These are phyloP conservation scores for Aspergillus biplanus DNA, from an alignment of 495 filamentous ascomycete genomes.

Conservation along the genomic window DNA sequence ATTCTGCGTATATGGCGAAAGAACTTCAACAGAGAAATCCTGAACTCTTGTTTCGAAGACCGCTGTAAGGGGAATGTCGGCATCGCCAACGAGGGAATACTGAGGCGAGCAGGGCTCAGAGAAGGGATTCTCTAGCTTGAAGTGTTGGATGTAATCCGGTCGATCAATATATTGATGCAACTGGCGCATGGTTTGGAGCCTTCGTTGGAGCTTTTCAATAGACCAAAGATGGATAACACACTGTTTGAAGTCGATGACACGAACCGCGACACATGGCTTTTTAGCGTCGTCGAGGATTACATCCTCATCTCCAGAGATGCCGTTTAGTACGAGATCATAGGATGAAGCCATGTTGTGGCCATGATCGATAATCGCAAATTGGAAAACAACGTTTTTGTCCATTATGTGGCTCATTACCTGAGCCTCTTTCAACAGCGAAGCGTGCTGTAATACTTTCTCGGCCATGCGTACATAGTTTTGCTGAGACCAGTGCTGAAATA, in stretches of 20 bases:
- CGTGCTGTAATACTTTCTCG: conserved; percentile 87
- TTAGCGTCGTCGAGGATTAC: conserved; percentile 75
- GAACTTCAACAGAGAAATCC: conserved; percentile 87
- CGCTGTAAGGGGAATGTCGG: conserved; percentile 87
- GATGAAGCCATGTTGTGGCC: conserved; percentile 89
- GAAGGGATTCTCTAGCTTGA: conserved; percentile 71
- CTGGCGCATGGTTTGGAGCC: conserved; percentile 90
- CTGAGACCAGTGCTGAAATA: conserved; percentile 75
- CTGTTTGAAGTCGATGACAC: conserved; percentile 91
- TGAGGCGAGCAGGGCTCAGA: conserved; percentile 86
- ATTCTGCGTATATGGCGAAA: conserved; percentile 88
- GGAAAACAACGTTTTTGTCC: conserved; percentile 92
- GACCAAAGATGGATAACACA: conserved; percentile 92
- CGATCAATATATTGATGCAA: conserved; percentile 95
- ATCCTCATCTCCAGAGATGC: conserved; percentile 88
- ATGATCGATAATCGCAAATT: conserved; percentile 88
- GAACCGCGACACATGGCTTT: conserved; percentile 89
- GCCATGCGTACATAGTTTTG: conserved; percentile 92
- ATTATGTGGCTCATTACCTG: conserved; percentile 98
- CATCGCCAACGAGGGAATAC: conserved; percentile 91
- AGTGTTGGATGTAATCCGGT: conserved; percentile 83
- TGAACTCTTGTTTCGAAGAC: conserved; percentile 96
- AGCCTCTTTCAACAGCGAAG: conserved; percentile 87
- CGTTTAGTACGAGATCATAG: conserved; percentile 94
- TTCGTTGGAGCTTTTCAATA: conserved; percentile 83